Conservation (phyloP, 106 monocot species). For the Amphibolis antarctica region DNA sequence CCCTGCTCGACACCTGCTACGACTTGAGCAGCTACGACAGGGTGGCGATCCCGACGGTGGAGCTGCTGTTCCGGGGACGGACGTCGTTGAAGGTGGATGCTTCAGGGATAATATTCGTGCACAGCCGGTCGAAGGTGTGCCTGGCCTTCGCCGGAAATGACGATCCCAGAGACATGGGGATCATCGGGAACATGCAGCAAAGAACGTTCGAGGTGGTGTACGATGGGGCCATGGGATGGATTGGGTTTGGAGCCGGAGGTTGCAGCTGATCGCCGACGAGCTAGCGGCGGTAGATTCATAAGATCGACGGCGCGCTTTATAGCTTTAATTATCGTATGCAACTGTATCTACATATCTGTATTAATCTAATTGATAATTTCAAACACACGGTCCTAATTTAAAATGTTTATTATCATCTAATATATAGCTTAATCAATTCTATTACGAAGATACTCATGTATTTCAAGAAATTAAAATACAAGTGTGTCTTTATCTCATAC, state of each 20-base stretch:
- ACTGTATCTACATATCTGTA: too few species aligned
- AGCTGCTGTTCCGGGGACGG: constrained; percentile 16
- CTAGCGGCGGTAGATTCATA: too few species aligned
- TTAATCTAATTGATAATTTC: too few species aligned
- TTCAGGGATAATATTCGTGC: constrained; percentile 19
- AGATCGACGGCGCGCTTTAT: too few species aligned
- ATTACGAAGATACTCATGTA: too few species aligned
- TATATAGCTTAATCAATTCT: too few species aligned
- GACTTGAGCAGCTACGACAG: constrained; percentile 3
- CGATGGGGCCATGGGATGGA: constrained; percentile 6
- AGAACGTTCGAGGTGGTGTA: constrained; percentile 22
- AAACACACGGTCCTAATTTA: too few species aligned
- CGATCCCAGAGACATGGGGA: constrained; percentile 5
- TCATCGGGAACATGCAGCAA: constrained; percentile 45
- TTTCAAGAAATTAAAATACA: too few species aligned
- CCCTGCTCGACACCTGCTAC: constrained; percentile 38
- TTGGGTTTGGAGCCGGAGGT: constrained; percentile 27
- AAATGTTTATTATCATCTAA: too few species aligned
- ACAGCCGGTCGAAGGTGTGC: constrained; percentile 21
- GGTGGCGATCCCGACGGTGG: constrained; percentile 11
- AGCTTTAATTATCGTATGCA: too few species aligned
- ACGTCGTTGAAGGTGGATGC: constrained; percentile 7
- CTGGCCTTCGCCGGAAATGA: constrained; percentile 34
- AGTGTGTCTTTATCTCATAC: too few species aligned
- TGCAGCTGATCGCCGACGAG: constrained; percentile 11